Evolutionary conservation across 2,329 filamentous ascomycete genomes (phyloP), one percentile per base, ranked within the genome.

Genomic region (Ceratocystis cubensis): DNA sequence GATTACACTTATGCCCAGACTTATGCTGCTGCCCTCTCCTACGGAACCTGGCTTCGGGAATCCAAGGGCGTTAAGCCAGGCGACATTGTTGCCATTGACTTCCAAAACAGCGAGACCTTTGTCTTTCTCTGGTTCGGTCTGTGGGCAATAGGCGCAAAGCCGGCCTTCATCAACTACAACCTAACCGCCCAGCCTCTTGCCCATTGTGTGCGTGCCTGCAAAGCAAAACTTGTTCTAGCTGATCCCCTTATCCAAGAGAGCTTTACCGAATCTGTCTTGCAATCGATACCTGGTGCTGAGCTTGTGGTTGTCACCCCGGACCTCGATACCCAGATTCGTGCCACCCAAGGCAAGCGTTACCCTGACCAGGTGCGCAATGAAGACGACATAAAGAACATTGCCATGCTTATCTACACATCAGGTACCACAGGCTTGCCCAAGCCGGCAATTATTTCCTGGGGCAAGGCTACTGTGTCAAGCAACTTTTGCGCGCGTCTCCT

Each of bases 151-250:
- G 91, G 91, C 10, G 91, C 88, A 0, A 85, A 85, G 66, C 90
- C 91, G 0, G 91, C 91, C 0, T 90, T 94, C 71, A 88, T 96
- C 76, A 96, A 96, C 75, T 93, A 92, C 76, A 94, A 94, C 73
- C 77, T 96, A 62, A 81, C 82, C 0, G 87, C 85, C 13, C 83
- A 87, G 33, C 81, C 89, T 0, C 78, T 96, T 69, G 74, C 83
- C 2, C 91, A 96, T 75, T 93, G 88, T 70, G 79, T 95, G 57
- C 82, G 81, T 69, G 83, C 84, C 1, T 87, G 88, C 1, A 85
- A 82, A 0, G 79, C 88, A 0, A 81, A 81, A 8, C 72, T 95
- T 2, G 78, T 92, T 67, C 73, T 96, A 28, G 80, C 92, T 13
- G 91, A 94, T 70, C 79, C 81, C 0, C 45, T 61, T 33, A 45